A percentile compares a stretch with the other conserved stretches of the same genome.
Evolutionary conservation across 192 early-diverging fungal genomes (phyloP).

Genomic region (Geranomyces variabilis): DNA sequence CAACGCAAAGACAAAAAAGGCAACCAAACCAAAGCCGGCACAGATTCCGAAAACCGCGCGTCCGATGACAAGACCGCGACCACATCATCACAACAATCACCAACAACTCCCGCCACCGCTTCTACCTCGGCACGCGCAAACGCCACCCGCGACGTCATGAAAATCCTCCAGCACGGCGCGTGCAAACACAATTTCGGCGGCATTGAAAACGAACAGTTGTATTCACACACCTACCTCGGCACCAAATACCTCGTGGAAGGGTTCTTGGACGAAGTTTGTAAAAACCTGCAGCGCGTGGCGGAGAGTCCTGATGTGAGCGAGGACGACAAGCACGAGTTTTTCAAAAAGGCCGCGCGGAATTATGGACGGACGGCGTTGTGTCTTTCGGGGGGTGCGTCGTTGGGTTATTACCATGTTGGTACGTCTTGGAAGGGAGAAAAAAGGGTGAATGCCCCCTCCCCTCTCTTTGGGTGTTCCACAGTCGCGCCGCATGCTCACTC

Average conservation of each 20-base stretch:
- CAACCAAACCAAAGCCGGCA: too few relatives aligned
- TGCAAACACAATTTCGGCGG: conserved; percentile 79
- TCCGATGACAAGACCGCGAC: conserved; percentile 29
- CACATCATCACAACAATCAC: too few relatives aligned
- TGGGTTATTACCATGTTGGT: conserved; percentile 48
- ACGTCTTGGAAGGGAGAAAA: too few relatives aligned
- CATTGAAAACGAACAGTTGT: conserved; percentile 74
- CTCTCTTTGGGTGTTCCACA: not conserved
- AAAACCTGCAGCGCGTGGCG: conserved; percentile 34
- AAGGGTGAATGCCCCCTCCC: not conserved
- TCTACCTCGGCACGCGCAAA: not conserved
- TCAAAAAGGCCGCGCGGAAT: conserved; percentile 63
- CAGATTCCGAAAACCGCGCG: not conserved
- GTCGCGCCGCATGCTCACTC: too few relatives aligned
- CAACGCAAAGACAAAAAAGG: not conserved
- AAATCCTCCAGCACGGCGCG: conserved; percentile 45
- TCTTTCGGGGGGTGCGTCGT: conserved; percentile 73
- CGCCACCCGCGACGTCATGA: conserved; percentile 18
- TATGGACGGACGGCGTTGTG: conserved; percentile 80
- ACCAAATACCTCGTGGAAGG: conserved; percentile 73
- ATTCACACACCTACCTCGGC: conserved; percentile 72
- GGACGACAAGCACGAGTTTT: conserved; percentile 64
- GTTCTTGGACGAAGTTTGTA: conserved; percentile 65
- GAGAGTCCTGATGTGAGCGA: conserved; percentile 25
- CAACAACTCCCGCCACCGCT: not conserved